Evolutionary conservation across 2,329 filamentous ascomycete species (phyloP).

Genomic region (Fusarium virguliforme): DNA sequence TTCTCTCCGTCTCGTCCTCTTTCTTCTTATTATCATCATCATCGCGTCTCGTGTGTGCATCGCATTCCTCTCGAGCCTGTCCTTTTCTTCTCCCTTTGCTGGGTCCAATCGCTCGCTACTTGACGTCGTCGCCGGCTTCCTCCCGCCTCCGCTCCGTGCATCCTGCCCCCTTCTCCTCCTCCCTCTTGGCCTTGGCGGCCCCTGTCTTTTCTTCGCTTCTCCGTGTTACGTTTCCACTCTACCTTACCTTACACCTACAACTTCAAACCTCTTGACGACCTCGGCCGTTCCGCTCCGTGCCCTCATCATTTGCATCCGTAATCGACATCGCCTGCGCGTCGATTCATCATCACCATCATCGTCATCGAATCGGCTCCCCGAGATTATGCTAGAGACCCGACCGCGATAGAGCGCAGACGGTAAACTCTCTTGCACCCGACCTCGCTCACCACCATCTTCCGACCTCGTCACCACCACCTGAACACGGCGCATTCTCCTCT

Average conservation of each 20-base stretch:
- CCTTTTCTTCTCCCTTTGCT: constrained; percentile 34
- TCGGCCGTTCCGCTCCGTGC: constrained; percentile 24
- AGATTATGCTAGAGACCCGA: constrained; percentile 30
- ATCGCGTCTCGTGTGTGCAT: constrained; percentile 15
- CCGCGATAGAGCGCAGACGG: constrained; percentile 21
- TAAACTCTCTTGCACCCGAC: constrained; percentile 8
- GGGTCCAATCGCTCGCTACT: constrained; percentile 45
- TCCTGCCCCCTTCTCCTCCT: constrained; percentile 22
- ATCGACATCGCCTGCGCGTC: constrained; percentile 34
- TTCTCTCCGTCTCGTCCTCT: constrained; percentile 15
- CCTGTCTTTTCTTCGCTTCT: constrained; percentile 47
- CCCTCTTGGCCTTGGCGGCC: constrained; percentile 28
- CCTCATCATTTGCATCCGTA: constrained; percentile 31
- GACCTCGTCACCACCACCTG: constrained; percentile 31
- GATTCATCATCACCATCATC: constrained; percentile 24
- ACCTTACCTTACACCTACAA: constrained; percentile 31
- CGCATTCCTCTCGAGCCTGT: constrained; percentile 25
- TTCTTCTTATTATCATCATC: constrained; percentile 4
- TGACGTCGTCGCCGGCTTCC: constrained; percentile 20
- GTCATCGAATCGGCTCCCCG: constrained; percentile 10
- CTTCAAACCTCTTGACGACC: constrained; percentile 30
- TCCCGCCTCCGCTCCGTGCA: constrained; percentile 24
- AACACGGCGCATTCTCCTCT: constrained; percentile 31
- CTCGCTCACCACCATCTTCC: constrained; percentile 3
- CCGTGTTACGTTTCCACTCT: constrained; percentile 43